A percentile compares a stretch with the other conserved stretches of the same genome.
phyloP scores from a whole-genome alignment of 768 basidiomycete genomes.

The Macrocybe gigantea region DNA sequence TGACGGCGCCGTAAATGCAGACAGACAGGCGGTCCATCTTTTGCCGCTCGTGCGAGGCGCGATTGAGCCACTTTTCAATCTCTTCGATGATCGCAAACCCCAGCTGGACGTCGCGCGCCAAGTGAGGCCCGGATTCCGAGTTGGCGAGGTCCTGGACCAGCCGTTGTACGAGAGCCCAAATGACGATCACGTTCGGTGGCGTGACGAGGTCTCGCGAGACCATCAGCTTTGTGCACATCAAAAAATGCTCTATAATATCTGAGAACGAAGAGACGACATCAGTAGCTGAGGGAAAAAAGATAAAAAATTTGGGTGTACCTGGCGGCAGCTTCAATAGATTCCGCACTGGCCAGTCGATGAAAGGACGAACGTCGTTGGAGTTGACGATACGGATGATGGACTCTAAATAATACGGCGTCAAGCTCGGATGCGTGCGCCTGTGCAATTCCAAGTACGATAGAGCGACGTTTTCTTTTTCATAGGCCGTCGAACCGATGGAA shows the following conservation, averaged over 20 bases:
- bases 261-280: conserved; percentile 6
- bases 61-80: conserved; percentile 18
- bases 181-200: conserved; percentile 19
- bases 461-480: conserved; percentile 15
- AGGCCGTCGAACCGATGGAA: not conserved
- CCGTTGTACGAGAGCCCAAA: conserved; percentile 21
- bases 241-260: conserved; percentile 19
- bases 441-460: conserved; percentile 25
- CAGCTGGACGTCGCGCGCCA: conserved; percentile 13
- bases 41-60: conserved; percentile 14
- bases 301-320: conserved; percentile 9
- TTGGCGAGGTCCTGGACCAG: conserved; percentile 10
- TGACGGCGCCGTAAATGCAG: conserved; percentile 24
- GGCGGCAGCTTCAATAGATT: conserved; percentile 18
- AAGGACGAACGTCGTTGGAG: conserved; percentile 22
- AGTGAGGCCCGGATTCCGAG: conserved; percentile 4
- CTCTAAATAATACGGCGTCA: conserved; percentile 21
- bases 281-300: not conserved
- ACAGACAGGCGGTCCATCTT: conserved; percentile 21
- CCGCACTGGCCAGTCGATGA: conserved; percentile 24
- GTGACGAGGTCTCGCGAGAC: conserved; percentile 17
- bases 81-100: conserved; percentile 20
- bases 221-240: conserved; percentile 20
- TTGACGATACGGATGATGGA: conserved; percentile 22
- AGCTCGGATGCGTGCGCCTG: conserved; percentile 14